Percentiles rank a stretch among this genome's conserved stretches.
These are phyloP conservation scores for Scutellaria galericulata DNA, from an alignment of 257 asterid genomes.

Conservation along the genomic window DNA sequence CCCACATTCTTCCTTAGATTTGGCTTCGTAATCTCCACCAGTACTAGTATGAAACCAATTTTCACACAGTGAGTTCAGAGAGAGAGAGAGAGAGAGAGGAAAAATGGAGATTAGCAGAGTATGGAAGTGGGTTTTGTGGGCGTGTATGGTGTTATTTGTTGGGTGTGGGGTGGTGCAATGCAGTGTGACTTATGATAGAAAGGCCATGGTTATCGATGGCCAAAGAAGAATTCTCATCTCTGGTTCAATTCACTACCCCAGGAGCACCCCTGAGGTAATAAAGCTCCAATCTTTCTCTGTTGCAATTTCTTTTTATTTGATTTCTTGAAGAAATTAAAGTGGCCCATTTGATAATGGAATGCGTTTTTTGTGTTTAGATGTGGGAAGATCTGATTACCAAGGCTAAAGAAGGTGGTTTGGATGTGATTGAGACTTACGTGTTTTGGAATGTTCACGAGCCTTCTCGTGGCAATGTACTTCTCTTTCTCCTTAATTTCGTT, in stretches of 20 bases:
- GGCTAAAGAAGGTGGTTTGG: constrained; percentile 90
- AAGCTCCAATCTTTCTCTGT: neutral
- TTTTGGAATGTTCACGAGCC: constrained; percentile 96
- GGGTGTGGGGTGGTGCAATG: constrained; percentile 64
- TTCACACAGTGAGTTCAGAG: constrained; percentile 16
- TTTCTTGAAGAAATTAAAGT: constrained; percentile 2
- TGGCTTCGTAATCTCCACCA: constrained; percentile 38
- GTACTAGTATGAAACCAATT: constrained; percentile 33
- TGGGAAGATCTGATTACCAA: constrained; percentile 87
- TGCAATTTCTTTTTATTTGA: neutral
- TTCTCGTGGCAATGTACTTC: constrained; percentile 69
- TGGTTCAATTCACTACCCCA: constrained; percentile 91
- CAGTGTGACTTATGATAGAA: constrained; percentile 74
- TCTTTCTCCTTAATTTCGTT: constrained; percentile 28
- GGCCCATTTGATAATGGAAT: constrained; percentile 6
- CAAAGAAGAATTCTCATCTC: constrained; percentile 79
- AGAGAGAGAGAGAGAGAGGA: constrained; percentile 34
- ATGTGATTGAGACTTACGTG: constrained; percentile 85
- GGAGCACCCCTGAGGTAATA: constrained; percentile 93
- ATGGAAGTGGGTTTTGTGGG: constrained; percentile 54
- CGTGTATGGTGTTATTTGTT: constrained; percentile 49
- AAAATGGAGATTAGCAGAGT: constrained; percentile 45
- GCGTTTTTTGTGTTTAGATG: constrained; percentile 57
- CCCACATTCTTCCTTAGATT: constrained; percentile 39
- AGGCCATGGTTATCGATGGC: constrained; percentile 70